These are phyloP conservation scores for Termitomyces sp. DNA, from an alignment of 768 basidiomycete genomes.

Conservation along the genomic window DNA sequence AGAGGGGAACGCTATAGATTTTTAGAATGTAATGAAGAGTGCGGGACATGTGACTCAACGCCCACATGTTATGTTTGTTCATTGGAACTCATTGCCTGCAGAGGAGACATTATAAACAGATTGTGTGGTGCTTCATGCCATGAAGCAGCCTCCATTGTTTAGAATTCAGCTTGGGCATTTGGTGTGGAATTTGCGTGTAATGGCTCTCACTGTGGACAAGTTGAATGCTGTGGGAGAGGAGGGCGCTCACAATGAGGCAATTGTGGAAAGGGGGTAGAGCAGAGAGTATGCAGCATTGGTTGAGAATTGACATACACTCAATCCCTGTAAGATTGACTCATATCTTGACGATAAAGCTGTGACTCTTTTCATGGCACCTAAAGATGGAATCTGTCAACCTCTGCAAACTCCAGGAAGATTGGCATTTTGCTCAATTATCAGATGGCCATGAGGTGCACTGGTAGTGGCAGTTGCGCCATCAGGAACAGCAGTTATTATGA, in stretches of 20 bases:
- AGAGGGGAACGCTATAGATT: conserved; percentile 27
- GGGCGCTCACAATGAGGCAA: conserved; percentile 24
- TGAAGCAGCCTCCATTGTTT: conserved; percentile 47
- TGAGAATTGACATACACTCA: conserved; percentile 53
- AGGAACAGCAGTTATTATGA: conserved; percentile 36
- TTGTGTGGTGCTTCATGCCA: conserved; percentile 40
- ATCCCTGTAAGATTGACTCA: conserved; percentile 66
- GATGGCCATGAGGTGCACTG: conserved; percentile 38
- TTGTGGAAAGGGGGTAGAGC: conserved; percentile 18
- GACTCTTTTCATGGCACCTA: conserved; percentile 56
- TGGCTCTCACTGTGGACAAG: conserved; percentile 73
- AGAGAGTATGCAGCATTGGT: no score
- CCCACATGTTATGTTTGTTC: conserved; percentile 88
- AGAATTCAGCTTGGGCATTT: conserved; percentile 54
- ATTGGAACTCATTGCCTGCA: conserved; percentile 40
- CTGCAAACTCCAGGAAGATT: conserved; percentile 30
- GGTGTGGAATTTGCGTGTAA: conserved; percentile 73
- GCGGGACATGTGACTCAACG: conserved; percentile 43
- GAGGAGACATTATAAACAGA: conserved; percentile 37
- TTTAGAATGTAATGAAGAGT: conserved; percentile 46
- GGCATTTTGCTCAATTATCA: conserved; percentile 41
- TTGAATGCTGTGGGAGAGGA: conserved; percentile 31
- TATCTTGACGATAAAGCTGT: conserved; percentile 71
- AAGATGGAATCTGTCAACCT: no score
- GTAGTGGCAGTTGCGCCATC: conserved; percentile 37